Percentiles rank a stretch among this genome's conserved stretches.
Conservation (phyloP, 2,329 filamentous ascomycete genomes). For the Bipolaris oryzae region DNA sequence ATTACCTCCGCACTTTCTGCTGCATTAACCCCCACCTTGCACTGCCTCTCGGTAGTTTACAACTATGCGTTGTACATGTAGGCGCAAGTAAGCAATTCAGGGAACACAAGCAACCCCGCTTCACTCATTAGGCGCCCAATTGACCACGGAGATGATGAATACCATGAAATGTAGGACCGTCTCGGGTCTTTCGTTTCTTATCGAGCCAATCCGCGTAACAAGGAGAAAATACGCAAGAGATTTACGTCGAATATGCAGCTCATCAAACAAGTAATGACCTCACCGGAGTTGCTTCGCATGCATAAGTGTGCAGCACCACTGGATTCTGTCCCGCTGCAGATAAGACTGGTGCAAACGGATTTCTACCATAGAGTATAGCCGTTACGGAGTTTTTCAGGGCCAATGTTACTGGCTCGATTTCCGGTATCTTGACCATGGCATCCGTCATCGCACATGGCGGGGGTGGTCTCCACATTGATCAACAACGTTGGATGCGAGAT, state of each 20-base stretch:
- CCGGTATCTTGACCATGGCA: slow-evolving; percentile 3
- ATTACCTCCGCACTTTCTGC: slow-evolving; percentile 21
- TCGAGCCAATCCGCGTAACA: slow-evolving; percentile 15
- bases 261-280: slow-evolving; percentile 32
- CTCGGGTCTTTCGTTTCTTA: slow-evolving; percentile 7
- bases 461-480: slow-evolving; percentile 25
- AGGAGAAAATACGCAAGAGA: slow-evolving; percentile 13
- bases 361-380: slow-evolving; percentile 22
- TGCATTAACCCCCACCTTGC: slow-evolving; percentile 24
- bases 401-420: slow-evolving; percentile 30
- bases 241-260: slow-evolving; percentile 20
- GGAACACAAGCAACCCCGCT: not conserved
- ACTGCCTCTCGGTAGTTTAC: slow-evolving; percentile 11
- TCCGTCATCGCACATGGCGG: slow-evolving; percentile 39
- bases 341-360: slow-evolving; percentile 32
- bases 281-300: slow-evolving; percentile 27
- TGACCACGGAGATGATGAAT: slow-evolving; percentile 2
- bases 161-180: not conserved
- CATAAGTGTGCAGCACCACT: slow-evolving; percentile 19
- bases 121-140: slow-evolving; percentile 13
- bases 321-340: slow-evolving; percentile 28
- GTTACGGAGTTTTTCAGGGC: slow-evolving; percentile 28
- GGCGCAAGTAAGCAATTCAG: slow-evolving; percentile 3
- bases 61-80: slow-evolving; percentile 5
- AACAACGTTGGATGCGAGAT: slow-evolving; percentile 11